Base-by-base conservation (phyloP, 1,284 basidiomycete species). In the Trichosporon coremiiforme region DNA sequence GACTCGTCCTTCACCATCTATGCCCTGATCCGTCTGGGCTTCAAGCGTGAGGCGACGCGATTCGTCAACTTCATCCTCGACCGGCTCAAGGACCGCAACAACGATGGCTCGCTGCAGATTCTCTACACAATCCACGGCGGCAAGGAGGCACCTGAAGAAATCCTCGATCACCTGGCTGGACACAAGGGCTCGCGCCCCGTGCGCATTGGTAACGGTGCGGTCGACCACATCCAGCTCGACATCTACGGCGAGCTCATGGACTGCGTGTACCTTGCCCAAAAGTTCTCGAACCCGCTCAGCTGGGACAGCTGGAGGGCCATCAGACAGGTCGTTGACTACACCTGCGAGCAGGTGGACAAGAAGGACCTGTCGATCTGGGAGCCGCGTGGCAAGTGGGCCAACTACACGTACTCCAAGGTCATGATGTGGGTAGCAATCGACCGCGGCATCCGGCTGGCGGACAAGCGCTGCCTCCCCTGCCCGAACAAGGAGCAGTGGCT, bases 391-490 rank as follows among this genome's bases (percentile, higher is more conserved):
- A 88, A 89, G 78, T 87, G 90, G 79, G 88, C 91, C 70, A 89
- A 96, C 80, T 97, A 95, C 50, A 77, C 93, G 87, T 95, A 95
- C 82, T 93, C 91, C 57, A 95, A 95, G 87, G 90, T 94, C 67
- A 94, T 95, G 93, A 87, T 94, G 79, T 94, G 93, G 91, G 94
- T 97, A 62, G 94, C 94, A 0, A 89, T 97, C 70, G 94, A 97
- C 77, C 86, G 93, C 85, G 93, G 93, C 2, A 86, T 97, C 4
- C 91, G 94, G 15, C 86, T 97, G 20, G 92, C 93, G 2, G 93
- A 96, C 41, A 97, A 97, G 82, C 89, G 94, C 25, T 91, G 79
- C 70, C 74, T 85, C 10, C 85, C 85, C 5, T 85, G 85, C 79
- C 86, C 81, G 22, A 84, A 82, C 74, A 80, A 78, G 68, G 64